Base-by-base conservation (phyloP, 1,139 yeast species). In the Lodderomyces margitis region DNA sequence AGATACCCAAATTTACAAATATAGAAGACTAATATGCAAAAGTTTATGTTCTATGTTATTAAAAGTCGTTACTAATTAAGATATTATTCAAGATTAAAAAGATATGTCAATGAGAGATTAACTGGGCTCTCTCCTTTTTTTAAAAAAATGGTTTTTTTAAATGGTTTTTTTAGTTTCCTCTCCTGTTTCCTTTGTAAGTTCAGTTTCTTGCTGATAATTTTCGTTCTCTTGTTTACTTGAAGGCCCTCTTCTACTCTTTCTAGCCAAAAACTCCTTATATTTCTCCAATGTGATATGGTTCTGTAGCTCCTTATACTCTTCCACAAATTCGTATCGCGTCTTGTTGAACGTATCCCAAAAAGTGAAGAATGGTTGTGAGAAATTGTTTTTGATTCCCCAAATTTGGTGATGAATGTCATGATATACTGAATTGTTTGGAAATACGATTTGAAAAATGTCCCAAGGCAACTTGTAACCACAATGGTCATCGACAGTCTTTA, bases 341-440 rank as follows among this genome's bases (percentile, higher is more conserved):
- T 80, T 78, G 46, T 78, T 75, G 42, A 83, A 50, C 41, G 66
- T 65, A 63, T 92, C 98, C 98, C 98, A 92, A 57, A 88, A 80
- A 3, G 91, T 84, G 66, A 92, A 92, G 68, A 91, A 92, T 6
- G 98, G 98, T 69, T 92, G 98, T n/a, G 95, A 83, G 57, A 83
- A 92, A 67, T 92, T 92, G 48, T 83, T 83, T 69, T 88, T 89
- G 65, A 92, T 83, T 25, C 98, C 98, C 77, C 94, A 92, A 54
- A 80, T 80, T 69, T 92, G 98, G 66, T 92, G 98, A 61, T 92
- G 98, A 53, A 92, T 89, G 64, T 92, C 98, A 59, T 92, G 98
- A 62, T 89, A 92, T 31, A 89, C 85, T 10, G 98, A 87, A 57
- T 92, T 91, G 67, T 92, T 92, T 47, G 98, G 98, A 75, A 92